phyloP scores from a whole-genome alignment of 2,329 filamentous ascomycete genomes.

The Aureobasidium namibiae region DNA sequence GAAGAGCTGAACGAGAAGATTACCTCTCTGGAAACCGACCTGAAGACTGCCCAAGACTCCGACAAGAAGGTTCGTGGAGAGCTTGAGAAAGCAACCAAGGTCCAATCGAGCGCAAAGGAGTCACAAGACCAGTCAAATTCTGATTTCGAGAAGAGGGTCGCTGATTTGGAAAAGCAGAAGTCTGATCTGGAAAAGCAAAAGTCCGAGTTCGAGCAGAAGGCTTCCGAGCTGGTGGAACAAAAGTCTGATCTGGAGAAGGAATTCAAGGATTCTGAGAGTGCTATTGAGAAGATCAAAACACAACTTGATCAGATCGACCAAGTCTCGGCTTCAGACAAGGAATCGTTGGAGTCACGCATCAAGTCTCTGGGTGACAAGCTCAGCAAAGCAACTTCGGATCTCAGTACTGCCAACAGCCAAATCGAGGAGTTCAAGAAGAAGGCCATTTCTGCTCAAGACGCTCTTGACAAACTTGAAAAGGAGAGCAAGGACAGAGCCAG shows the following conservation, averaged over 20 bases:
- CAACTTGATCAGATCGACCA: not conserved
- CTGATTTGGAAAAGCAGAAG: conserved; percentile 7
- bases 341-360: conserved; percentile 10
- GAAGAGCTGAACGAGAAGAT: conserved; percentile 63
- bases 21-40: conserved; percentile 57
- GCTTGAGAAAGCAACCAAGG: conserved; percentile 4
- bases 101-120: not conserved
- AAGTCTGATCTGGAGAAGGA: conserved; percentile 2
- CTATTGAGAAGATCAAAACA: not conserved
- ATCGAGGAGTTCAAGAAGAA: not conserved
- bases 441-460: conserved; percentile 22
- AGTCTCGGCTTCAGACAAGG: conserved; percentile 2
- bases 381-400: conserved; percentile 35
- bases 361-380: conserved; percentile 35
- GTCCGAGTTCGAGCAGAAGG: conserved; percentile 1
- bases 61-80: not conserved
- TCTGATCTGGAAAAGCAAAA: conserved; percentile 6
- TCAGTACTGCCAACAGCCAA: conserved; percentile 28
- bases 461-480: conserved; percentile 30
- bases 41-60: conserved; percentile 41
- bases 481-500: conserved; percentile 36
- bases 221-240: not conserved
- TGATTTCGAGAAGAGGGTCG: not conserved
- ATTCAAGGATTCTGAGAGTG: not conserved
- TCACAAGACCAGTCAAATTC: not conserved